Evolutionary conservation across 768 basidiomycete genomes (phyloP).

Genomic region (Clathrus columnatus): DNA sequence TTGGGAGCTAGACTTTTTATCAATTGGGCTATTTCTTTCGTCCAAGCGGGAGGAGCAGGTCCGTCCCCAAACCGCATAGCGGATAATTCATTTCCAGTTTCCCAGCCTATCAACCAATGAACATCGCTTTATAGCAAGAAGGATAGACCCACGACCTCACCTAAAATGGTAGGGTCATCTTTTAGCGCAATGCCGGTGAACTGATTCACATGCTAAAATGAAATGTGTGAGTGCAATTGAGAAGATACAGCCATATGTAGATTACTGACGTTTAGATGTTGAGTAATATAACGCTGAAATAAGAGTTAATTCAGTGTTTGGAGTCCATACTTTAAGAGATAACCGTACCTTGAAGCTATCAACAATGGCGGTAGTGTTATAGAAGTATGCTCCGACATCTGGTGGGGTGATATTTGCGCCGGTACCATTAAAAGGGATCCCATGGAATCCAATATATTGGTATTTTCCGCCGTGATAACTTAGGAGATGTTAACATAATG

Average conservation of each 20-base stretch:
- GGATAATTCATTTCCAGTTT: slow-evolving; percentile 23
- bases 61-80: slow-evolving; percentile 19
- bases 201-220: slow-evolving; percentile 18
- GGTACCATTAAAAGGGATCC: slow-evolving; percentile 11
- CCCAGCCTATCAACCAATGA: slow-evolving; percentile 14
- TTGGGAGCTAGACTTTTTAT: slow-evolving; percentile 22
- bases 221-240: slow-evolving; percentile 2
- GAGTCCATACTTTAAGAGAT: neutral
- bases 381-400: slow-evolving; percentile 21
- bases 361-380: slow-evolving; percentile 16
- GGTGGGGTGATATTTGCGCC: slow-evolving; percentile 20
- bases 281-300: slow-evolving; percentile 16
- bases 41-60: slow-evolving; percentile 21
- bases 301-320: neutral
- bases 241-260: slow-evolving; percentile 9
- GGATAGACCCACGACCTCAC: neutral
- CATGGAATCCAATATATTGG: slow-evolving; percentile 21
- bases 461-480: slow-evolving; percentile 23
- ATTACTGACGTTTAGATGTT: slow-evolving; percentile 17
- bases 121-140: neutral
- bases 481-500: neutral
- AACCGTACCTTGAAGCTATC: slow-evolving; percentile 17
- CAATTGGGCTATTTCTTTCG: slow-evolving; percentile 16
- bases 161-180: slow-evolving; percentile 23
- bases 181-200: slow-evolving; percentile 21